These are phyloP conservation scores for Ganoderma meredithae DNA, from an alignment of 1,284 basidiomycete genomes.

Conservation along the genomic window DNA sequence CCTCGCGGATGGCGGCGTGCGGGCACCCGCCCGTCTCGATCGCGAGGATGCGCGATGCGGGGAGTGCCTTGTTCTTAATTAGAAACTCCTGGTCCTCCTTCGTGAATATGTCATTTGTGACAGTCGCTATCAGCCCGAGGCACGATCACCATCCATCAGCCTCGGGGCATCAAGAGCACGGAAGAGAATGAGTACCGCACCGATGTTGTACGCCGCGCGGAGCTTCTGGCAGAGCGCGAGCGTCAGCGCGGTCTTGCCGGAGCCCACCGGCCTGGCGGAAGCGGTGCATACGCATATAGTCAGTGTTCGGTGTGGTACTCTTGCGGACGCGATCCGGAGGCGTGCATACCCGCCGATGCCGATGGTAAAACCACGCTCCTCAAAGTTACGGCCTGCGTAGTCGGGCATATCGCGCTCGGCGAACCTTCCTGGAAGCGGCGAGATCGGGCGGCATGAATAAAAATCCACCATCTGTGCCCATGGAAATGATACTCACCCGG, in stretches of 20 bases:
- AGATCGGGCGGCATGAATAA: background rate
- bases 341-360: conserved; percentile 89
- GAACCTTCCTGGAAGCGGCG: conserved; percentile 75
- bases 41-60: conserved; percentile 87
- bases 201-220: conserved; percentile 89
- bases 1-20: conserved; percentile 95
- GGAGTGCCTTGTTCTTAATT: conserved; percentile 90
- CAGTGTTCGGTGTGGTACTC: background rate
- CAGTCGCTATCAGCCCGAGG: conserved; percentile 66
- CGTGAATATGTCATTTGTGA: conserved; percentile 98
- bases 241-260: conserved; percentile 96
- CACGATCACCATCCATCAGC: background rate
- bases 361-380: conserved; percentile 94
- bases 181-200: conserved; percentile 49
- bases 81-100: conserved; percentile 98
- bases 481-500: conserved; percentile 62
- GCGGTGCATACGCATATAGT: conserved; percentile 11
- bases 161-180: background rate
- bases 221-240: conserved; percentile 91
- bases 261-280: conserved; percentile 85
- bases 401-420: conserved; percentile 93
- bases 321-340: background rate
- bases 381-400: conserved; percentile 85
- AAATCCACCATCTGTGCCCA: background rate
- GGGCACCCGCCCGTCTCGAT: conserved; percentile 98